These are phyloP conservation scores for Chaetoscypha palmicola DNA, from an alignment of 2,329 filamentous ascomycete species.

Conservation along the genomic window DNA sequence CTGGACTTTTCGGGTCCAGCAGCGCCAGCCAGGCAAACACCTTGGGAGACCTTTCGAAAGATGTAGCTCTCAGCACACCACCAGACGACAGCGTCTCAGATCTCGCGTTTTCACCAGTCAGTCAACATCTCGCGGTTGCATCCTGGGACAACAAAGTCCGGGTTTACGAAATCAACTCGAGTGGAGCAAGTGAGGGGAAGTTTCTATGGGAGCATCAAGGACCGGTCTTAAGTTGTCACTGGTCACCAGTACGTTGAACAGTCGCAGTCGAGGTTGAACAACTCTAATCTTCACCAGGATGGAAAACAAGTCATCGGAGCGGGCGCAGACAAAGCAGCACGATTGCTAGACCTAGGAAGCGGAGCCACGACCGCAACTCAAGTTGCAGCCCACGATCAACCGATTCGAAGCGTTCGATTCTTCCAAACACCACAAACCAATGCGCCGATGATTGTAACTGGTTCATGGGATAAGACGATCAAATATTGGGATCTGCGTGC, in stretches of 20 bases:
- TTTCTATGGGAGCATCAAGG: constrained; percentile 80
- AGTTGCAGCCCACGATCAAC: constrained; percentile 77
- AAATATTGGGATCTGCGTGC: constrained; percentile 81
- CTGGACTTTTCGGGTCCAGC: constrained; percentile 52
- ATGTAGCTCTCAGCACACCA: constrained; percentile 69
- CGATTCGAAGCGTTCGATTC: constrained; percentile 72
- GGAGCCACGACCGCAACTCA: constrained; percentile 55
- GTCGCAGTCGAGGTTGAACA: constrained; percentile 5
- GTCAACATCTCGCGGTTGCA: constrained; percentile 78
- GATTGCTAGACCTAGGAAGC: constrained; percentile 73
- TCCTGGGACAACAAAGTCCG: constrained; percentile 98
- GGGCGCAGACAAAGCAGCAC: constrained; percentile 85
- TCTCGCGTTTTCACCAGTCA: constrained; percentile 69
- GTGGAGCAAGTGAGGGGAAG: constrained; percentile 76
- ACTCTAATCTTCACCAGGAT: constrained; percentile 51
- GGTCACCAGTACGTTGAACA: constrained; percentile 66
- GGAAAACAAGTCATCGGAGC: constrained; percentile 81
- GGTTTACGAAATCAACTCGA: constrained; percentile 82
- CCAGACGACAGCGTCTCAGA: constrained; percentile 88
- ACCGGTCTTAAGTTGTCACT: constrained; percentile 77
- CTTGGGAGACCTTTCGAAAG: constrained; percentile 83
- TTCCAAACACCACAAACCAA: constrained; percentile 58
- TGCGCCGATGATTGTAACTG: constrained; percentile 79
- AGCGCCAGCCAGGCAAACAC: constrained; percentile 56
- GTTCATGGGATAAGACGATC: constrained; percentile 85